Base-by-base conservation (phyloP, 2,329 filamentous ascomycete species). In the Thelonectria olida region DNA sequence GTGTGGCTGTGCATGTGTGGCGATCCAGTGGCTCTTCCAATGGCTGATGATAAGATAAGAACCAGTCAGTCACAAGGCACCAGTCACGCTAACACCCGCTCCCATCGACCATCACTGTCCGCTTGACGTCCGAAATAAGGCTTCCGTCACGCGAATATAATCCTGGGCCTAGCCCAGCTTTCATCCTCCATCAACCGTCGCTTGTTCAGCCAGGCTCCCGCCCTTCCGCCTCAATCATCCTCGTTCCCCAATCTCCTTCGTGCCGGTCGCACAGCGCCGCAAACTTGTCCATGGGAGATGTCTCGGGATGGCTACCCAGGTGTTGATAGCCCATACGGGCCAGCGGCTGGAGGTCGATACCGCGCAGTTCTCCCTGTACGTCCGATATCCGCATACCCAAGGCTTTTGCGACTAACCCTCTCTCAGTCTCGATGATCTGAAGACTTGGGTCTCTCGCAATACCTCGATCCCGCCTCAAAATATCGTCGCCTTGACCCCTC, bases 321-420 rank as follows among this genome's bases (percentile, higher is more conserved):
- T 97, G 80, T 92, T 93, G 83, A 90, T 97, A 76, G 93, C 93
- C 85, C 94, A 97, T 82, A 93, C 92, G 79, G 95, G 95, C 83
- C 90, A 93, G 84, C 90, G 90, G 80, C 85, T 97, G 75, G 85
- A 89, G 77, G 86, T 92, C 77, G 92, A 97, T 80, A 87, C 90
- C 68, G 85, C 89, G 66, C 87, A 88, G 75, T 91, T 95, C 79
- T 84, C 86, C 70, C 91, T 90, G 90, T 93, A 82, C 71, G 69
- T 50, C 13, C 45, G 28, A 17, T 45, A 9, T 52, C 31, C 17
- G 39, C 34, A 20, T 19, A 19, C 9, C 7, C 10, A 20, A 39
- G 28, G 49, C 31, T 4, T 23, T 27, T 41, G 41, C 12, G 42
- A 39, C 68, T 72, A 58, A 72, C 22, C 48, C 13, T 20, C 25